phyloP scores from a whole-genome alignment of 805 yeast genomes.

The Schizosaccharomyces octosporus region DNA sequence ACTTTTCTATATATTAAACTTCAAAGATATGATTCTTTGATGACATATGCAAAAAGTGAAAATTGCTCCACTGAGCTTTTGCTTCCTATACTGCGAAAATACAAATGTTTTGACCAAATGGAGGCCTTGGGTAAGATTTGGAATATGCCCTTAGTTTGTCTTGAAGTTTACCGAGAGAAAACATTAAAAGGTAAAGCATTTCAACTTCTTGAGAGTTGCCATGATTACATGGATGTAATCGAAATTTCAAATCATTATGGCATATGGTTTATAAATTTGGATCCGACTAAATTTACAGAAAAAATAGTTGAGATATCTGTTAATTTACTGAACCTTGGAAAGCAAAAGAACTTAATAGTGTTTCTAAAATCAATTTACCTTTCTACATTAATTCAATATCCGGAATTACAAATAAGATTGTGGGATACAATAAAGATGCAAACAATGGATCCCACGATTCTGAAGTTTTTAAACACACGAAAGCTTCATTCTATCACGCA shows the following conservation, averaged over 20 bases:
- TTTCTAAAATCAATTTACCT: background rate
- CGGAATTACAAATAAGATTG: background rate
- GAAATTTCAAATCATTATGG: background rate
- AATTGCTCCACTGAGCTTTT: background rate
- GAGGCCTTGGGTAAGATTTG: background rate
- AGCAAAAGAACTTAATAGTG: background rate
- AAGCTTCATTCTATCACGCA: background rate
- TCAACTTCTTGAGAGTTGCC: background rate
- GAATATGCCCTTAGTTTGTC: background rate
- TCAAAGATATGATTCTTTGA: background rate
- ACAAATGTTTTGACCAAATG: background rate
- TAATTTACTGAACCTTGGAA: background rate
- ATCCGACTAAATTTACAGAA: background rate
- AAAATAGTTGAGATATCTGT: background rate
- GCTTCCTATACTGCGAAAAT: background rate
- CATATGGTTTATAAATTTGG: background rate
- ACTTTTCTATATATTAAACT: background rate
- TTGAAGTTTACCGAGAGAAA: background rate
- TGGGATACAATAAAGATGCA: background rate
- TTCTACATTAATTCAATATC: background rate
- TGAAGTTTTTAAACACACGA: background rate
- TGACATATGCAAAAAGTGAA: background rate
- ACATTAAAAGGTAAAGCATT: background rate
- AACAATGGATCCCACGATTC: background rate
- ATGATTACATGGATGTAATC: background rate